These are phyloP conservation scores for Fragaria ananassa DNA, from an alignment of 306 rosid genomes.

Conservation along the genomic window DNA sequence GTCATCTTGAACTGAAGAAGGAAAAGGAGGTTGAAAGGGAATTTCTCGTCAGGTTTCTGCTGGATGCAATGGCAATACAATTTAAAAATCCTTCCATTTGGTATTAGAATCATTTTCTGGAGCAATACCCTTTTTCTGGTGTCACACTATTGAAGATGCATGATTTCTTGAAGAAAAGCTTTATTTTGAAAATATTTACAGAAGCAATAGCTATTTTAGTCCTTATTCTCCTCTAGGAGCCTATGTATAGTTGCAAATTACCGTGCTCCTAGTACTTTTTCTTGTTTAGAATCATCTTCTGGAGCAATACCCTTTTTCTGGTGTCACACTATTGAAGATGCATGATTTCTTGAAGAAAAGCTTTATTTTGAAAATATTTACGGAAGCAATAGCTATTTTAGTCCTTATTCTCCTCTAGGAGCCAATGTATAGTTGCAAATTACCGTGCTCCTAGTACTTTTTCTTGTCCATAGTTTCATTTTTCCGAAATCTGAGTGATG, in stretches of 20 bases:
- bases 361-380: background rate
- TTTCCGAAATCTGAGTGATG: background rate
- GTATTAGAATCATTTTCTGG: background rate
- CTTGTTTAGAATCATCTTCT: background rate
- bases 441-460: background rate
- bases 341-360: background rate
- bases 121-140: background rate
- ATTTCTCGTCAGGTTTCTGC: conserved; percentile 57
- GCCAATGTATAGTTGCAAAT: background rate
- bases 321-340: background rate
- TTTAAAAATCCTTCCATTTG: conserved; percentile 69
- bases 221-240: background rate
- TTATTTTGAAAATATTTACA: conserved; percentile 1
- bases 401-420: background rate
- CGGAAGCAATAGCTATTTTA: background rate
- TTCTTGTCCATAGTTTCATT: background rate
- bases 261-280: background rate
- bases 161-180: background rate
- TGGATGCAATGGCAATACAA: conserved; percentile 67
- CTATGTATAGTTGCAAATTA: background rate
- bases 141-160: background rate
- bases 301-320: background rate
- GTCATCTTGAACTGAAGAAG: conserved; percentile 82
- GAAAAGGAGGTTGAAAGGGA: conserved; percentile 67
- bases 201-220: background rate